These are phyloP conservation scores for Trichoderma afroharzianum DNA, from an alignment of 2,329 filamentous ascomycete genomes.

Conservation along the genomic window DNA sequence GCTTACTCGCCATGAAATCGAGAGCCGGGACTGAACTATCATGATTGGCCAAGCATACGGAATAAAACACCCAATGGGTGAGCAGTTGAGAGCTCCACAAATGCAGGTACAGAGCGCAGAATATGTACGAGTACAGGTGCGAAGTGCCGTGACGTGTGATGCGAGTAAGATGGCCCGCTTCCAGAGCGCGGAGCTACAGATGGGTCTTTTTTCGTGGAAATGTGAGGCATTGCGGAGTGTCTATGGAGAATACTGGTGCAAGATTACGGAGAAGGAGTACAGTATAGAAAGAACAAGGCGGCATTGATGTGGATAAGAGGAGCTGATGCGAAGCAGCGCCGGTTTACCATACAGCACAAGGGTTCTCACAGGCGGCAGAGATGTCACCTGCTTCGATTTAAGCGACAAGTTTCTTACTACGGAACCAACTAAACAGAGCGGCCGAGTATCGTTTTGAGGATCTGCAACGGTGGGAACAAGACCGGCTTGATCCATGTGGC, in stretches of 20 bases:
- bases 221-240: neutral
- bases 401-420: neutral
- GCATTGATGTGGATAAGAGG: neutral
- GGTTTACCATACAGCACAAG: neutral
- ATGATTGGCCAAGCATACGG: neutral
- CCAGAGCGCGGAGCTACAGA: neutral
- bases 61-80: neutral
- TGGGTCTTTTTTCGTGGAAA: neutral
- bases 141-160: neutral
- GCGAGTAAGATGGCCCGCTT: constrained; percentile 2
- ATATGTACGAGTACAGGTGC: neutral
- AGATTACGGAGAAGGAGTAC: neutral
- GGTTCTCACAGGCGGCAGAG: neutral
- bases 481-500: neutral
- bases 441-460: neutral
- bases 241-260: neutral
- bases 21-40: neutral
- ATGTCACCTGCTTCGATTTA: neutral
- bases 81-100: neutral
- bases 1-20: neutral
- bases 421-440: neutral
- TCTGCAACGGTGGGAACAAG: neutral
- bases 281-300: neutral
- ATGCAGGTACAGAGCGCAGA: constrained; percentile 15
- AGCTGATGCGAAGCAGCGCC: neutral